A percentile compares a stretch with the other conserved stretches of the same genome.
Conservation (phyloP, 2,329 filamentous ascomycete genomes). For the Epichloe uncinata region DNA sequence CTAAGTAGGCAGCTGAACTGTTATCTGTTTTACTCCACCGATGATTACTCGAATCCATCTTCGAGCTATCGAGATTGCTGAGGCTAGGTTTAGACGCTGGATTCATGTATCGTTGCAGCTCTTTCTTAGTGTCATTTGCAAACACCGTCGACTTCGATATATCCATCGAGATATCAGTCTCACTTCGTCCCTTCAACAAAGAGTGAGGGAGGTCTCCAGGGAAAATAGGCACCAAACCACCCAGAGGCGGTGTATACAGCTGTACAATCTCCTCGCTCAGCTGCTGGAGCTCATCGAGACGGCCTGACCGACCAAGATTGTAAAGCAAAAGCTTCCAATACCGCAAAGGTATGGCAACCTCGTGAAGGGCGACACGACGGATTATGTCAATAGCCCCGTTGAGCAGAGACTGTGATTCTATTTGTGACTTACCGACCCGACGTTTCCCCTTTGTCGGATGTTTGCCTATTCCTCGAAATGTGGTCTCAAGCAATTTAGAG, state of each 20-base stretch:
- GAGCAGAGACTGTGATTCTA: constrained; percentile 9
- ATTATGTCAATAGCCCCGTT: constrained; percentile 19
- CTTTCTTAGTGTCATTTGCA: neutral
- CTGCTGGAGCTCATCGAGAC: constrained; percentile 31
- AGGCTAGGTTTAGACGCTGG: neutral
- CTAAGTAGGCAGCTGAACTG: neutral
- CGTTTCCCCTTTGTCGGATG: constrained; percentile 10
- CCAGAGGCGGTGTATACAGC: constrained; percentile 19
- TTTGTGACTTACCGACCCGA: neutral
- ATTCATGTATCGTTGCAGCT: neutral
- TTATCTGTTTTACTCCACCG: neutral
- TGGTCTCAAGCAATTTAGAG: constrained; percentile 11
- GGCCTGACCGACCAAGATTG: constrained; percentile 29
- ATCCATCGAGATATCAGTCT: neutral
- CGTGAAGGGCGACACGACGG: constrained; percentile 17
- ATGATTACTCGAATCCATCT: neutral
- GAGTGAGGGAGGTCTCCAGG: constrained; percentile 25
- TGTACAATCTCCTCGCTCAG: constrained; percentile 30
- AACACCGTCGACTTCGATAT: neutral
- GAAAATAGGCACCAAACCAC: constrained; percentile 29
- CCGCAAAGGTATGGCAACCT: constrained; percentile 21
- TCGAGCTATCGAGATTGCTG: neutral
- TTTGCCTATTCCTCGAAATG: constrained; percentile 16
- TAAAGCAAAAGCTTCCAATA: constrained; percentile 32
- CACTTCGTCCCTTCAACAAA: neutral